These are phyloP conservation scores for Lentinula sp. DNA, from an alignment of 768 basidiomycete genomes.

Conservation along the genomic window DNA sequence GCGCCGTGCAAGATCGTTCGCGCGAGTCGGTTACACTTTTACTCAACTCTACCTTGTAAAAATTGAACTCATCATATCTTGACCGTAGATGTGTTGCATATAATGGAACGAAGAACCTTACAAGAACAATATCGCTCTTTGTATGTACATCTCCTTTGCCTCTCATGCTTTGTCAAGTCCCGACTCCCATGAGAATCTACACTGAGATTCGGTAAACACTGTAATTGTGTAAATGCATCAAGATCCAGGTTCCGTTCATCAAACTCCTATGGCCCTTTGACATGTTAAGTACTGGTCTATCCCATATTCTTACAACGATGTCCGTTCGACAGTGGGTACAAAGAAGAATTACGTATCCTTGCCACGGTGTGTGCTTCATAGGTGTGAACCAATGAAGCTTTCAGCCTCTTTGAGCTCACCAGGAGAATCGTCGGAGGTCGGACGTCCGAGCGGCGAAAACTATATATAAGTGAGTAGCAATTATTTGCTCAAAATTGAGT, in stretches of 20 bases:
- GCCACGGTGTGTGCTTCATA: background rate
- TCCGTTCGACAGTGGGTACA: background rate
- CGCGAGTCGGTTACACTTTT: background rate
- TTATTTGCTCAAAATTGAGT: background rate
- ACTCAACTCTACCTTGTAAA: no score
- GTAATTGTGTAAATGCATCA: background rate
- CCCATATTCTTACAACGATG: background rate
- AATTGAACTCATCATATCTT: background rate
- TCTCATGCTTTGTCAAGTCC: no score
- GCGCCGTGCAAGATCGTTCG: background rate
- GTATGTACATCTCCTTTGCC: no score
- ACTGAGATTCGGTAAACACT: no score
- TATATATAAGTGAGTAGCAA: background rate
- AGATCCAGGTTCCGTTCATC: background rate
- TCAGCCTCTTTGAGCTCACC: background rate
- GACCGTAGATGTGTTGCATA: no score
- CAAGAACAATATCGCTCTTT: no score
- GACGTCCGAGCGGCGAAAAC: background rate
- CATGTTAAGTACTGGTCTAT: background rate
- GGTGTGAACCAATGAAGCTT: background rate
- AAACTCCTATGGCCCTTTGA: background rate
- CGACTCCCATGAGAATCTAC: no score
- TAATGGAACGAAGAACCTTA: no score
- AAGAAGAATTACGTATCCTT: background rate
- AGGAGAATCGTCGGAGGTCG: background rate